Percentiles rank a stretch among this genome's conserved stretches.
These are phyloP conservation scores for Aspergillus bombycis DNA, from an alignment of 2,329 filamentous ascomycete species.

Conservation along the genomic window DNA sequence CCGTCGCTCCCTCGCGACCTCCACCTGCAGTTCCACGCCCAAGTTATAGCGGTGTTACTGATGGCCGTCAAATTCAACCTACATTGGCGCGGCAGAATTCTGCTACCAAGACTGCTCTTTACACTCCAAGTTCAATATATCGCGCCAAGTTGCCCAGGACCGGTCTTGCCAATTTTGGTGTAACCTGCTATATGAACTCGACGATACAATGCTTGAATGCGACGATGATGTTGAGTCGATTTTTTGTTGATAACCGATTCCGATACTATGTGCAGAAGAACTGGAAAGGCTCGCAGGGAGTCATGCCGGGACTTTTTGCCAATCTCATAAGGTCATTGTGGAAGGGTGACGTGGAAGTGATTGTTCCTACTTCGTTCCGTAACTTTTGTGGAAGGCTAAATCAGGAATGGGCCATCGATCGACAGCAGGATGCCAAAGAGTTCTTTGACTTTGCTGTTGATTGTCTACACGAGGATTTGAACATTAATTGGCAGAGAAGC, in stretches of 20 bases:
- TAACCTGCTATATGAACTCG: slow-evolving; percentile 93
- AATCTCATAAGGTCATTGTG: slow-evolving; percentile 64
- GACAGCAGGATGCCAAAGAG: slow-evolving; percentile 90
- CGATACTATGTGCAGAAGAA: slow-evolving; percentile 62
- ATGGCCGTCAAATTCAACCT: slow-evolving; percentile 55
- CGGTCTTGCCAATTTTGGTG: slow-evolving; percentile 77
- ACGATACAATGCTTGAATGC: slow-evolving; percentile 80
- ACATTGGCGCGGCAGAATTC: slow-evolving; percentile 50
- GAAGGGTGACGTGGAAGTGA: slow-evolving; percentile 60
- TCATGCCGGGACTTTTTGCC: slow-evolving; percentile 64
- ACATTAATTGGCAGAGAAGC: slow-evolving; percentile 64
- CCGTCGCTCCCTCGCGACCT: slow-evolving; percentile 65
- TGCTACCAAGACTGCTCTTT: slow-evolving; percentile 47
- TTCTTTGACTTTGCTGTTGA: slow-evolving; percentile 83
- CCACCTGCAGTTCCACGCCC: slow-evolving; percentile 67
- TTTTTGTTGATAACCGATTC: slow-evolving; percentile 67
- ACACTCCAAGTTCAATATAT: slow-evolving; percentile 45
- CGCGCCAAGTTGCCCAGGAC: slow-evolving; percentile 62
- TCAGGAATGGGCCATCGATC: slow-evolving; percentile 69
- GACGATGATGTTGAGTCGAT: slow-evolving; percentile 64
- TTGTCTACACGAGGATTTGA: slow-evolving; percentile 84
- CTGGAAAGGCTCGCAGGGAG: slow-evolving; percentile 68
- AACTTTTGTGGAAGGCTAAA: slow-evolving; percentile 68
- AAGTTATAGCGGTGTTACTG: slow-evolving; percentile 81
- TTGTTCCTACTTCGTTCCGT: slow-evolving; percentile 63